Evolutionary conservation across 768 basidiomycete genomes (phyloP).

Genomic region (Agrocybe praecox): DNA sequence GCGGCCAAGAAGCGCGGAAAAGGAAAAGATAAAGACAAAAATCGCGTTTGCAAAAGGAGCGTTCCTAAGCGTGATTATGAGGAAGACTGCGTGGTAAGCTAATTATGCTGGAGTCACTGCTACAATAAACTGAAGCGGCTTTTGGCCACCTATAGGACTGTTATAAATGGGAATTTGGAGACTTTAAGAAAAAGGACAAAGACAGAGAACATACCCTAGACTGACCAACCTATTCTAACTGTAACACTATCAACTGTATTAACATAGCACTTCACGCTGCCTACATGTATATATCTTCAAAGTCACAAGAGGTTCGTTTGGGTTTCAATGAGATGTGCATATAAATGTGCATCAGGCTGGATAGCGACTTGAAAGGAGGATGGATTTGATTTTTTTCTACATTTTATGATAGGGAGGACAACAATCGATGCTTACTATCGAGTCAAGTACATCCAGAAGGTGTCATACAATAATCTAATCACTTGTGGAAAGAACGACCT

Average conservation of each 20-base stretch:
- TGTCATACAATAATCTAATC: too few relatives aligned
- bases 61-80: slow-evolving; percentile 67
- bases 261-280: background rate
- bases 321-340: too few relatives aligned
- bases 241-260: background rate
- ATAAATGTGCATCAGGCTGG: too few relatives aligned
- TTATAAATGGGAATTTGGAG: slow-evolving; percentile 74
- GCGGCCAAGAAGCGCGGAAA: slow-evolving; percentile 19
- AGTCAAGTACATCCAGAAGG: too few relatives aligned
- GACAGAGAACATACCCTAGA: background rate
- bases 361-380: too few relatives aligned
- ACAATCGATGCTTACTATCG: too few relatives aligned
- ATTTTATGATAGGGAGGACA: too few relatives aligned
- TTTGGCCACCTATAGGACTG: slow-evolving; percentile 61
- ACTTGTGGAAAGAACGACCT: too few relatives aligned
- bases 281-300: too few relatives aligned
- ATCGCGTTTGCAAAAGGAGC: slow-evolving; percentile 34
- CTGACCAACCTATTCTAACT: background rate
- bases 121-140: background rate
- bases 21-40: slow-evolving; percentile 23
- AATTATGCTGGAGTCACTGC: background rate
- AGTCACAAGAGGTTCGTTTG: too few relatives aligned
- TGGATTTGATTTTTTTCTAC: too few relatives aligned
- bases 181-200: slow-evolving; percentile 41
- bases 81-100: slow-evolving; percentile 61